Evolutionary conservation across 2,329 filamentous ascomycete species (phyloP), one percentile per base, ranked within the genome.

Genomic region (Fusarium gaditjirri): DNA sequence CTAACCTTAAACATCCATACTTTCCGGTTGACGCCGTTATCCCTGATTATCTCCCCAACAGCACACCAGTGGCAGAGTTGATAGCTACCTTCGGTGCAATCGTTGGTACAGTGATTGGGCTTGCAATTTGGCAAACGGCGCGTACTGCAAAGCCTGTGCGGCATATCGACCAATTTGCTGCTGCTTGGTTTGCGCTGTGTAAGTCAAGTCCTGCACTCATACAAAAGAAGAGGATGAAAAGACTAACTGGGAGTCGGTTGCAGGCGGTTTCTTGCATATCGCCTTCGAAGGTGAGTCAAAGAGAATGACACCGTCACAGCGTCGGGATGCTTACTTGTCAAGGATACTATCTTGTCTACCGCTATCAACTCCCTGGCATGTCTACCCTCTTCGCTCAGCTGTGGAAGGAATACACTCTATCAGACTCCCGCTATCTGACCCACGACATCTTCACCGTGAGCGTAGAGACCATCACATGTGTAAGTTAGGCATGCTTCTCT

Each of bases 331-430:
- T 66, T 29, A 63, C 36, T 43, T 21, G 35, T 33, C 9, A 46
- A 91, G 89, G 91, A 41, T 97, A 97, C 81, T 97, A 94, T 79
- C 86, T 94, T 70, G 81, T 88, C 71, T 90, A 95, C 79, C 92
- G 93, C 79, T 82, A 84, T 27, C 84, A 83, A 29, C 86, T 97
- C 79, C 89, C 90, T 0, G 84, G 87, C 16, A 89, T 89, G 66
- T 91, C 94, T 79, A 90, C 91, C 60, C 83, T 96, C 12, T 92
- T 95, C 62, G 93, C 92, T 6, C 94, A 97, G 83, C 85, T 97
- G 47, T 97, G 94, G 94, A 97, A 97, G 79, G 94, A 97, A 81
- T 97, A 97, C 80, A 88, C 93, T 6, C 86, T 95, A 38, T 95
- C 93, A 5, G 94, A 97, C 83, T 97, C 94, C 60, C 88, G 94